phyloP scores from a whole-genome alignment of 805 yeast species.

The Ogataea pini region DNA sequence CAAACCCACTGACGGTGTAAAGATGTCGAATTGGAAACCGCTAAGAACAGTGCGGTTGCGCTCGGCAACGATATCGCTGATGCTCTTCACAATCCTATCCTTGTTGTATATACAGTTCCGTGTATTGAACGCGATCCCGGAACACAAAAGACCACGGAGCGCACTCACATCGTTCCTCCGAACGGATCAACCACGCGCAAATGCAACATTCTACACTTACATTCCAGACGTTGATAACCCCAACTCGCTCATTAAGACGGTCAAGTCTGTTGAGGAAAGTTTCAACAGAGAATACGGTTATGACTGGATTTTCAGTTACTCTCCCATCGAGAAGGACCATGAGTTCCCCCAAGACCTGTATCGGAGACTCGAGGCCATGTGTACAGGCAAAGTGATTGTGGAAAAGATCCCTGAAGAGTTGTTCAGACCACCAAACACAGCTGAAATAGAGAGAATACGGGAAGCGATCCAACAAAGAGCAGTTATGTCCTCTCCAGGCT shows the following conservation, averaged over 20 bases:
- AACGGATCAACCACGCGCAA: slow-evolving; percentile 8
- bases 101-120: background rate
- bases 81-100: background rate
- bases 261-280: slow-evolving; percentile 71
- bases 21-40: background rate
- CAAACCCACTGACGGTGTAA: no score
- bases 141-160: slow-evolving; percentile 1
- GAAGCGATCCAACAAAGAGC: slow-evolving; percentile 38
- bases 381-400: slow-evolving; percentile 69
- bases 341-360: slow-evolving; percentile 69
- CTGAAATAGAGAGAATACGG: slow-evolving; percentile 59
- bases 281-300: slow-evolving; percentile 75
- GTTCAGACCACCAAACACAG: slow-evolving; percentile 64
- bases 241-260: slow-evolving; percentile 21
- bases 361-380: slow-evolving; percentile 56
- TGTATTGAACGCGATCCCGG: background rate
- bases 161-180: slow-evolving; percentile 3
- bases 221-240: slow-evolving; percentile 19
- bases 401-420: slow-evolving; percentile 59
- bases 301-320: slow-evolving; percentile 84
- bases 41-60: background rate
- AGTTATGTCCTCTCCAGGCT: slow-evolving; percentile 29
- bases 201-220: slow-evolving; percentile 29
- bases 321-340: slow-evolving; percentile 43
- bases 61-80: background rate